phyloP scores from a whole-genome alignment of 768 basidiomycete species.

The Polyporus arcularius region DNA sequence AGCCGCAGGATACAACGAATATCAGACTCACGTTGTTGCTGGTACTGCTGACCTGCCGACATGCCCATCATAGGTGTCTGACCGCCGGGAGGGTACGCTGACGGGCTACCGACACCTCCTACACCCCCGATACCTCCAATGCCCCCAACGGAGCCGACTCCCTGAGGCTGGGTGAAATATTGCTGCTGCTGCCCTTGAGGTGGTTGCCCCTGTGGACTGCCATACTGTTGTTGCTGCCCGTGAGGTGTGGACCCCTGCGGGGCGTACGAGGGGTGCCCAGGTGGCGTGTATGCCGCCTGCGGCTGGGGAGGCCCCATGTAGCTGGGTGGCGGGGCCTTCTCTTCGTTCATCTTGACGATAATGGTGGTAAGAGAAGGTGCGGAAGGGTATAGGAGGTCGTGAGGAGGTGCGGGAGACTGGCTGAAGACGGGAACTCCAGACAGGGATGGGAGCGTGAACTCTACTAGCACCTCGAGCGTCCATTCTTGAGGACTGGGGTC shows the following conservation, averaged over 20 bases:
- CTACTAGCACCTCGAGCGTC: no score
- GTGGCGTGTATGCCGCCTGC: not conserved
- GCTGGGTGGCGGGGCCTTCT: conserved; percentile 10
- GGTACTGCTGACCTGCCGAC: conserved; percentile 19
- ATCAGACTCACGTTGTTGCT: conserved; percentile 22
- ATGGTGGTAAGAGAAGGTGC: not conserved
- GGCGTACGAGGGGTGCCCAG: not conserved
- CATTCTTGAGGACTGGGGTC: no score
- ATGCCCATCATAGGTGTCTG: conserved; percentile 4
- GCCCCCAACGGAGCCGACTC: not conserved
- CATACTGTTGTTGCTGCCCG: not conserved
- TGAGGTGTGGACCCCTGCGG: not conserved
- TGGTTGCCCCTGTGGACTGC: not conserved
- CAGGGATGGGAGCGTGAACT: no score
- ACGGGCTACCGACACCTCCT: not conserved
- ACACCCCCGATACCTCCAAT: not conserved
- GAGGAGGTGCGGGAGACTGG: not conserved
- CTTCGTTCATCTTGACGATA: conserved; percentile 5
- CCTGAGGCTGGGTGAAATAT: not conserved
- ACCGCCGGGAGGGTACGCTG: conserved; percentile 1
- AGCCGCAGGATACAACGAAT: not conserved
- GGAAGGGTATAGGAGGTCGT: not conserved
- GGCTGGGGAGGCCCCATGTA: not conserved
- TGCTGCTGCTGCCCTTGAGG: not conserved
- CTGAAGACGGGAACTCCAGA: no score